Evolutionary conservation across 1,284 basidiomycete species (phyloP), one percentile per base, ranked within the genome.

Genomic region (Ustilago loliicola): DNA sequence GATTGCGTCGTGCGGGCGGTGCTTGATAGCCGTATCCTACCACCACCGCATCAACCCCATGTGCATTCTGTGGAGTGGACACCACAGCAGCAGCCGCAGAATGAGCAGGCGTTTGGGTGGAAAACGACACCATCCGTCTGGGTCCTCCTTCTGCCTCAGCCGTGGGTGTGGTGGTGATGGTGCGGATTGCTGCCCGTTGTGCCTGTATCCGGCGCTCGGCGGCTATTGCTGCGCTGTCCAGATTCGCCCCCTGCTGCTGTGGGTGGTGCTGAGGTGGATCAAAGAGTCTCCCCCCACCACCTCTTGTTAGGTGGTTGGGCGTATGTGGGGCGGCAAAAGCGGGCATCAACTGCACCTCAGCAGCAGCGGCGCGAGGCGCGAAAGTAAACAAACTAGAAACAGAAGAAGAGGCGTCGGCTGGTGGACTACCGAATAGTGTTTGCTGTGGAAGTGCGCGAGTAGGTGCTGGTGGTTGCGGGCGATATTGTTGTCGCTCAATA

Each of bases 161-260:
- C n/a, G n/a, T n/a, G n/a, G n/a, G n/a, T 15, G 9, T 38, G 36
- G 36, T n/a, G n/a, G n/a, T n/a, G 8, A 21, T 45, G 8, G 42
- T 45, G 7, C 48, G 25, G 21, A 27, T 32, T 2, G 56, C 60
- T 4, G 27, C 54, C 1, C 71, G 36, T 29, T 53, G 55, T 29
- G 63, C 60, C 0, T 61, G 45, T 2, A 73, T 64, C 2, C 71
- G 42, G 0, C 58, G 57, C 21, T 73, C 71, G 13, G 54, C 58
- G 6, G 61, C 65, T 10, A 65, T 19, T 1, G 71, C 71, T 1
- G 71, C 61, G 25, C 42, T 34, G n/a, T 73, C 71, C 15, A 73
- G 54, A 19, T 60, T 71, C 7, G 62, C 27, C n/a, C 10, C 47
- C 23, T n/a, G 53, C 21, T 11, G 51, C 38, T 38, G 60, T 47